Conservation (phyloP, 1,284 basidiomycete species). For the Fomitopsis schrenkii region DNA sequence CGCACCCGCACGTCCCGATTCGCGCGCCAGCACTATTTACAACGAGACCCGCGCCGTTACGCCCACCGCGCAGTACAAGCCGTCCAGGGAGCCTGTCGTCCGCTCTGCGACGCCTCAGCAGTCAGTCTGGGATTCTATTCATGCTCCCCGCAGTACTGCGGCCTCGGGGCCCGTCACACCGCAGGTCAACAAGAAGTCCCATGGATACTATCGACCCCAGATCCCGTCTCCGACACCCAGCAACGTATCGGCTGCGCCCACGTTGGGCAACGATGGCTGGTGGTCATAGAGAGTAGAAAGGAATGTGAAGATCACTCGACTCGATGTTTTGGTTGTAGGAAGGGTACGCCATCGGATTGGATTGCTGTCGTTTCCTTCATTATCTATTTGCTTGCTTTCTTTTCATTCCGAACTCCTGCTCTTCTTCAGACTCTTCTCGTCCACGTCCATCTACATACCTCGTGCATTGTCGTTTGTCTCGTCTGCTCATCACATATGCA, state of each 20-base stretch:
- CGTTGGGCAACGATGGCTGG: slow-evolving; percentile 72
- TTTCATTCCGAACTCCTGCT: not conserved
- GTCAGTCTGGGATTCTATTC: slow-evolving; percentile 73
- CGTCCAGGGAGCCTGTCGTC: slow-evolving; percentile 15
- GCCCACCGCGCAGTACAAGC: slow-evolving; percentile 29
- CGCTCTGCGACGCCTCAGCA: slow-evolving; percentile 44
- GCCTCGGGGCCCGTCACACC: slow-evolving; percentile 25
- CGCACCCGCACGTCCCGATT: slow-evolving; percentile 56
- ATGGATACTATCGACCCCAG: slow-evolving; percentile 26
- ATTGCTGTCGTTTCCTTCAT: slow-evolving; percentile 2
- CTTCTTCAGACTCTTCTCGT: not conserved
- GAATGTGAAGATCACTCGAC: not conserved
- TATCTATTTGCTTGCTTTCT: not conserved
- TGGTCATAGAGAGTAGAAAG: slow-evolving; percentile 41
- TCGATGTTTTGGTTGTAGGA: not conserved
- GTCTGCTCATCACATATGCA: slow-evolving; percentile 9
- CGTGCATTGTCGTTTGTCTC: not conserved
- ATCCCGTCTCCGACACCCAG: slow-evolving; percentile 71
- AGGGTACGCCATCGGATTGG: slow-evolving; percentile 2
- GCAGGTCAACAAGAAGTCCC: slow-evolving; percentile 30
- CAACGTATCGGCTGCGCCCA: slow-evolving; percentile 64
- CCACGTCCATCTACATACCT: not conserved
- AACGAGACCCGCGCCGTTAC: slow-evolving; percentile 37
- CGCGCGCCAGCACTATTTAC: slow-evolving; percentile 62
- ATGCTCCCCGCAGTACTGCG: slow-evolving; percentile 45